Evolutionary conservation across 768 basidiomycete genomes (phyloP).

Genomic region (Pleurotus sapidus): DNA sequence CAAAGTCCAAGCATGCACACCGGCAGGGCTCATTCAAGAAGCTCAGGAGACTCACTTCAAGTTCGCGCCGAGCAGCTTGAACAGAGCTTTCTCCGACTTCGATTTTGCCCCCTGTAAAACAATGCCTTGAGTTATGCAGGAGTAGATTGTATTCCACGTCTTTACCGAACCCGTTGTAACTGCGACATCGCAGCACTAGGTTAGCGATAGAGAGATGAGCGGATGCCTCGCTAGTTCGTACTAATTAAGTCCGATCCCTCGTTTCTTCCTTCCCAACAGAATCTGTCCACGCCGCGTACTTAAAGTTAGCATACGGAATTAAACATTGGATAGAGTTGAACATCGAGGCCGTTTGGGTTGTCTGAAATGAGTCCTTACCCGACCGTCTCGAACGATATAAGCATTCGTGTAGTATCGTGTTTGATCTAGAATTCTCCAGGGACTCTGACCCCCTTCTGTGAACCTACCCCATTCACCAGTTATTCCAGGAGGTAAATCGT

Average conservation of each 20-base stretch:
- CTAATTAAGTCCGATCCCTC: constrained; percentile 68
- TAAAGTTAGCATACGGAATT: not conserved
- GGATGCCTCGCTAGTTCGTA: not conserved
- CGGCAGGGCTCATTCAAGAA: not conserved
- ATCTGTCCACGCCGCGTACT: constrained; percentile 34
- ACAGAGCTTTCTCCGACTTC: constrained; percentile 67
- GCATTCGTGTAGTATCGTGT: not conserved
- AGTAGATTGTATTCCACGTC: not conserved
- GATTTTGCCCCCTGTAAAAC: constrained; percentile 63
- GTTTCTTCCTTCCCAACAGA: constrained; percentile 75
- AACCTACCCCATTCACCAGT: not conserved
- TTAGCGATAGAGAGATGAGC: not conserved
- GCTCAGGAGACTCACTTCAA: constrained; percentile 38
- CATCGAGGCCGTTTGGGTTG: no score
- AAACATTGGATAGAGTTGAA: not conserved
- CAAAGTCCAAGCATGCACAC: no score
- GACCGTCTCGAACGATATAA: not conserved
- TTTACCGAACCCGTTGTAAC: not conserved
- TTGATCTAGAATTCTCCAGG: not conserved
- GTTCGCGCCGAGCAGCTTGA: constrained; percentile 76
- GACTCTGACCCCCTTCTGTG: not conserved
- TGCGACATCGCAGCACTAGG: not conserved
- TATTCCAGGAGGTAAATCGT: not conserved
- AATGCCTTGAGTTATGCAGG: not conserved
- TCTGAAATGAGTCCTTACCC: not conserved